phyloP scores from a whole-genome alignment of 2,329 filamentous ascomycete genomes.

The Aspergillus fumigatus region DNA sequence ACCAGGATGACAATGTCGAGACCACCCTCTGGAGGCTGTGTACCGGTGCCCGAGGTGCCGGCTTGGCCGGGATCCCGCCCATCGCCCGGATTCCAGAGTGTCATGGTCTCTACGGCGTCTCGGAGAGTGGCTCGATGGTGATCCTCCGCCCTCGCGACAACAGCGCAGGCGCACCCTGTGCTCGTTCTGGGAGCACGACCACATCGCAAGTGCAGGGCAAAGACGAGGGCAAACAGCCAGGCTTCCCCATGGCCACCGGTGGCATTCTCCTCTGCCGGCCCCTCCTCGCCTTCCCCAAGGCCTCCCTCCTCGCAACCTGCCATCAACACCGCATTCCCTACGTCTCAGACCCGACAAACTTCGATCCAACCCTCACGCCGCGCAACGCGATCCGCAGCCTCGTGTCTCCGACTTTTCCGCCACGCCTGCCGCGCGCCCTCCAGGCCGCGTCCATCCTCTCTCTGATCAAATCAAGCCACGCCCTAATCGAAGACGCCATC shows the following conservation, averaged over 20 bases:
- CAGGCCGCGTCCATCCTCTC: constrained; percentile 60
- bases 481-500: constrained; percentile 43
- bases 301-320: constrained; percentile 63
- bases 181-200: not conserved
- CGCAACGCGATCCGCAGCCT: constrained; percentile 78
- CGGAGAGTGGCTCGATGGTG: constrained; percentile 57
- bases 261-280: constrained; percentile 36
- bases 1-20: constrained; percentile 86
- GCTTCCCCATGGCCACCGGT: constrained; percentile 25
- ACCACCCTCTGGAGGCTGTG: constrained; percentile 77
- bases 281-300: constrained; percentile 56
- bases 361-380: constrained; percentile 67
- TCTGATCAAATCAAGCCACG: constrained; percentile 53
- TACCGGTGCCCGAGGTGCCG: constrained; percentile 62
- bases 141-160: constrained; percentile 4
- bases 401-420: constrained; percentile 48
- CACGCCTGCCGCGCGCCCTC: constrained; percentile 65
- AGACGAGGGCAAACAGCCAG: not conserved
- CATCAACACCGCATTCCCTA: constrained; percentile 62
- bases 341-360: constrained; percentile 83
- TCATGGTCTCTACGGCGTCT: constrained; percentile 65
- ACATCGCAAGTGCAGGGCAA: constrained; percentile 3
- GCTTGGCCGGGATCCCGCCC: constrained; percentile 64
- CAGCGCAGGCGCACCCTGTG: not conserved
- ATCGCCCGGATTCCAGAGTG: constrained; percentile 77